Evolutionary conservation across 768 basidiomycete species (phyloP), one percentile per base, ranked within the genome.

Genomic region (Harrya chromipes): DNA sequence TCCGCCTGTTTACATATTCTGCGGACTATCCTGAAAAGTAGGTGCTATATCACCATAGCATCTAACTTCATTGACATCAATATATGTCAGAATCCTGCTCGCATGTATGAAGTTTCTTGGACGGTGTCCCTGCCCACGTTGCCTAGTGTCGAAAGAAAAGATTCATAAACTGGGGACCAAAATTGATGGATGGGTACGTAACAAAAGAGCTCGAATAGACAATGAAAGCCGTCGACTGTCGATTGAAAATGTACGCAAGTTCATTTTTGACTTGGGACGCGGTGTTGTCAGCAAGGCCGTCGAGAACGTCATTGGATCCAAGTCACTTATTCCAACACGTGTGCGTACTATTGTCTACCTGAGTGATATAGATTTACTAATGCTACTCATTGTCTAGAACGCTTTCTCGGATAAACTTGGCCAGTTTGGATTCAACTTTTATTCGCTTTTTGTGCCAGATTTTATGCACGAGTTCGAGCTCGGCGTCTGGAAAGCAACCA

Each of bases 191-290:
- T 27, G 17, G 21, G 6, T 40, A 11, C n/a, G 16, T 4, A 0
- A 11, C 11, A 42, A 23, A n/a, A n/a, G n/a, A n/a, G 56, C 66
- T 60, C 16, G 48, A 70, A 69, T 52, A 52, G 4, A 26, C 8
- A 64, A 20, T 70, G 72, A 50, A 70, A 67, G 1, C 37, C 45
- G 0, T 29, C 72, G 73, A 40, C 68, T 72, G 43, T 55, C 65
- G 39, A 58, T 74, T 0, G 72, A 74, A 0, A 23, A 6, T 3
- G 63, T 67, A 0, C 72, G 69, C 66, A 72, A 70, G 37, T 41
- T 46, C 0, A 21, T 74, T 6, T 64, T 75, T 26, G 61, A 57
- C 6, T 23, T 20, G 2, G 53, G 44, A 21, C 12, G 4, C 31
- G 12, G 43, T 26, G 17, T 52, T 2, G 10, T 33, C 0, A 55